Base-by-base conservation (phyloP, 2,329 filamentous ascomycete species). In the Zasmidium angulare region DNA sequence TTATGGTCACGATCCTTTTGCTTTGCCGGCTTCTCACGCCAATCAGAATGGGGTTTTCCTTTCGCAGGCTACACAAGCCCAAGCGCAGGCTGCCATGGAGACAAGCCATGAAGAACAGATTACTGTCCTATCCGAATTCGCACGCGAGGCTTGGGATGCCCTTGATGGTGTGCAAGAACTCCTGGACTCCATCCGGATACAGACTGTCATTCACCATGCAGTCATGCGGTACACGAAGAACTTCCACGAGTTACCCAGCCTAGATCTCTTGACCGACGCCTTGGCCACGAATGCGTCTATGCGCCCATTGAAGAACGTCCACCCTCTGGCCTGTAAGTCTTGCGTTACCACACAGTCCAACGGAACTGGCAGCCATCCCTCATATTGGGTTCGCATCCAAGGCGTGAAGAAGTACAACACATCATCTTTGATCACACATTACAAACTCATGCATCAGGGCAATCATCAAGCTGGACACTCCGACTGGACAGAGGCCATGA, bases 401-500 rank as follows among this genome's bases (percentile, higher is more conserved):
- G 74, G 76, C 50, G 71, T 73, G 55, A 76, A 73, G 68, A 72
- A 74, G 21, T 77, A 75, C 64, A 75, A 74, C 60, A 68, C 79
- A 10, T 82, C 82, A 60, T 84, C 82, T n/a, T 75, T 89, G 17
- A 80, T 85, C 24, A 81, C 83, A 54, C 81, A 90, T 57, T 82
- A 84, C 61, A 83, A 81, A 57, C 82, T 87, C 63, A 85, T 86
- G 58, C 82, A 85, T 70, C 66, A 75, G 61, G 60, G 71, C 60
- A 52, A 70, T 12, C 65, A 74, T 51, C 61, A 69, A 63, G 46
- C 68, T n/a, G 66, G 70, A 11, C 67, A 67, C 17, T 62, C 76
- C 26, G 81, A 87, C 66, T 88, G 85, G 85, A 82, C 81, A 60
- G 78, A 77, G 58, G 80, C 86, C 59, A 86, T 88, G 84, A 80